These are phyloP conservation scores for Polygonum aviculare DNA, from an alignment of 148 eudicot species.

Conservation along the genomic window DNA sequence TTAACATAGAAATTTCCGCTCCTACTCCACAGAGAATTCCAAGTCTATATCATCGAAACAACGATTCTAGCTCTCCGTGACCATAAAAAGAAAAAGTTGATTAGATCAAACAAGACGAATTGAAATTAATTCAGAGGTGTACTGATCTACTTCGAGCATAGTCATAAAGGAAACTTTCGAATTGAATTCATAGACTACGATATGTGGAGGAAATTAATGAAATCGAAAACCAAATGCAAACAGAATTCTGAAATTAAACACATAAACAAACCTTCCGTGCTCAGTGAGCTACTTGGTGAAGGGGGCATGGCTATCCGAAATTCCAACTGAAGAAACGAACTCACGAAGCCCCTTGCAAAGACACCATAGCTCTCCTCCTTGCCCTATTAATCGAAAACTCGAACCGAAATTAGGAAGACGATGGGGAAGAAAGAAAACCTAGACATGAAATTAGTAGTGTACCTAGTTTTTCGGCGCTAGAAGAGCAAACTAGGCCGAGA, in stretches of 20 bases:
- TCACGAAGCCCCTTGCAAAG: conserved; percentile 51
- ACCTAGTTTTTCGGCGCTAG: neutral
- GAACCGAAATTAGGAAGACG: too few relatives aligned
- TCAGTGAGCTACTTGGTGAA: conserved; percentile 66
- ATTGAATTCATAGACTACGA: neutral
- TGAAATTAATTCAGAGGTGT: neutral
- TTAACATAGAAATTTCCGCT: neutral
- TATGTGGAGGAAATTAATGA: neutral
- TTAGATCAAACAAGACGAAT: neutral
- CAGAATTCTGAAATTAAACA: neutral
- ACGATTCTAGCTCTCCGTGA: neutral
- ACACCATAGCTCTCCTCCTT: conserved; percentile 21
- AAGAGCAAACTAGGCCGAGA: neutral
- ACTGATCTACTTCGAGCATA: neutral
- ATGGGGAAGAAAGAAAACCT: neutral
- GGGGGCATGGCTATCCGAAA: conserved; percentile 71
- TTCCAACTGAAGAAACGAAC: conserved; percentile 41
- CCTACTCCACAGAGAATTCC: neutral
- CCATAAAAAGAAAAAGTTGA: neutral
- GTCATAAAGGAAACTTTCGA: neutral
- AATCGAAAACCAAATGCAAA: neutral
- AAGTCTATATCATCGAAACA: neutral
- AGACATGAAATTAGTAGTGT: neutral
- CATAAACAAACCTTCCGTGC: conserved; percentile 64
- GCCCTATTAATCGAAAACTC: neutral